Evolutionary conservation across 495 filamentous ascomycete species (phyloP).

Genomic region (Penicillium waksmanii): DNA sequence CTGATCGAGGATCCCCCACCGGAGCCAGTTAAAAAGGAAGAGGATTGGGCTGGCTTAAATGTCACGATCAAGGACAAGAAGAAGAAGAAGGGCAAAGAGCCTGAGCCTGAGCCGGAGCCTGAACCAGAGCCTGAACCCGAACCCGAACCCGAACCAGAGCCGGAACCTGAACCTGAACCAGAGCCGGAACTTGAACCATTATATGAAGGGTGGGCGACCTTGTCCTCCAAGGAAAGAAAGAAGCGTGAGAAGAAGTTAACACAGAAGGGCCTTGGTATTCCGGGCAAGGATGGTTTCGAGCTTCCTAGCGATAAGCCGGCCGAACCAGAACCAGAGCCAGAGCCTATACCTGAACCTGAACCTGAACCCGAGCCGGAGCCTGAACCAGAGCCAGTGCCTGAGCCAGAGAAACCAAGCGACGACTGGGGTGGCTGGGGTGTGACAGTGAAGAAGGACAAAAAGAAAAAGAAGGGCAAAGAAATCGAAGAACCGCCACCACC

Average conservation of each 20-base stretch:
- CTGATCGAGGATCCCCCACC: slow-evolving; percentile 33
- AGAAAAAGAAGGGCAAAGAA: slow-evolving; percentile 47
- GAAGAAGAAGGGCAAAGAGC: slow-evolving; percentile 33
- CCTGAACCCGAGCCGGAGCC: slow-evolving; percentile 30
- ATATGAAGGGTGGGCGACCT: slow-evolving; percentile 39
- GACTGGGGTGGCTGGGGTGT: slow-evolving; percentile 45
- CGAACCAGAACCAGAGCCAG: slow-evolving; percentile 16
- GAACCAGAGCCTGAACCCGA: slow-evolving; percentile 34
- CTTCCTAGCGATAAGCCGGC: slow-evolving; percentile 27
- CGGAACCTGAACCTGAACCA: slow-evolving; percentile 25
- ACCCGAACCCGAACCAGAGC: slow-evolving; percentile 29
- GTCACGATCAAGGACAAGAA: slow-evolving; percentile 28
- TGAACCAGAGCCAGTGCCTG: slow-evolving; percentile 42
- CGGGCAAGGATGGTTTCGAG: slow-evolving; percentile 35
- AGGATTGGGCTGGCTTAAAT: slow-evolving; percentile 48
- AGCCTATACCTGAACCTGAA: slow-evolving; percentile 27
- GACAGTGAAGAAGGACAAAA: slow-evolving; percentile 49
- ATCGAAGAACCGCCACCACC: slow-evolving; percentile 46
- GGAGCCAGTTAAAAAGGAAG: slow-evolving; percentile 39
- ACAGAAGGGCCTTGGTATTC: slow-evolving; percentile 28
- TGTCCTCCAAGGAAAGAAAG: slow-evolving; percentile 46
- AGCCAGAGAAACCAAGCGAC: slow-evolving; percentile 31
- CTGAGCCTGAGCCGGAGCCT: slow-evolving; percentile 25
- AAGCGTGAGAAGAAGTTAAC: slow-evolving; percentile 41
- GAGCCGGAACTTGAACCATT: slow-evolving; percentile 39